A percentile compares a stretch with the other conserved stretches of the same genome.
These are phyloP conservation scores for Metarhizium robertsii DNA, from an alignment of 2,329 filamentous ascomycete species.

Conservation along the genomic window DNA sequence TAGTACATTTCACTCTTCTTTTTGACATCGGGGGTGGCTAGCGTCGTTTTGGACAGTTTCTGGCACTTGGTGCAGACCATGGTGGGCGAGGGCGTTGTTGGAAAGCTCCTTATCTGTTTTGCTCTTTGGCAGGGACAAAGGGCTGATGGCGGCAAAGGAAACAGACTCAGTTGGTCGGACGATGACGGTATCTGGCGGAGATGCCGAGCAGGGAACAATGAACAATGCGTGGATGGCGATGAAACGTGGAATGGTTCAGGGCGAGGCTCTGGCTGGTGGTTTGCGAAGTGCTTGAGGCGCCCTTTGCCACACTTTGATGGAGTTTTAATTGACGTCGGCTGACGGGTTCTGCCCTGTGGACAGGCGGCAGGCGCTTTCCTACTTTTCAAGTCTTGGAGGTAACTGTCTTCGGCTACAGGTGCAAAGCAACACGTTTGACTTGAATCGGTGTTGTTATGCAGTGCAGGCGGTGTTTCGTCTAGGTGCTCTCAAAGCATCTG, in stretches of 20 bases:
- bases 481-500: no score
- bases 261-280: neutral
- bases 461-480: no score
- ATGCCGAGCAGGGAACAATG: neutral
- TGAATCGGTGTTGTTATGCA: no score
- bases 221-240: neutral
- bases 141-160: neutral
- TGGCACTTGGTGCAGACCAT: conserved; percentile 60
- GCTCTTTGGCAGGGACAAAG: neutral
- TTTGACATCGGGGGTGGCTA: conserved; percentile 56
- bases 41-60: conserved; percentile 48
- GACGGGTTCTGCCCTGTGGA: no score
- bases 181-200: neutral
- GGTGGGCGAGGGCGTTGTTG: neutral
- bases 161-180: no score
- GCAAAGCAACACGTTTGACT: no score
- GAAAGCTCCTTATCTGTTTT: neutral
- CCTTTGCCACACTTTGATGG: no score
- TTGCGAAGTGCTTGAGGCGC: neutral
- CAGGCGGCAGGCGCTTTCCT: no score
- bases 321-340: no score
- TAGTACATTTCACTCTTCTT: conserved; percentile 60
- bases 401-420: no score
- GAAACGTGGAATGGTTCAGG: neutral
- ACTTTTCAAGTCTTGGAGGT: no score